These are phyloP conservation scores for Hymenoscyphus linearis DNA, from an alignment of 2,329 filamentous ascomycete genomes.

Conservation along the genomic window DNA sequence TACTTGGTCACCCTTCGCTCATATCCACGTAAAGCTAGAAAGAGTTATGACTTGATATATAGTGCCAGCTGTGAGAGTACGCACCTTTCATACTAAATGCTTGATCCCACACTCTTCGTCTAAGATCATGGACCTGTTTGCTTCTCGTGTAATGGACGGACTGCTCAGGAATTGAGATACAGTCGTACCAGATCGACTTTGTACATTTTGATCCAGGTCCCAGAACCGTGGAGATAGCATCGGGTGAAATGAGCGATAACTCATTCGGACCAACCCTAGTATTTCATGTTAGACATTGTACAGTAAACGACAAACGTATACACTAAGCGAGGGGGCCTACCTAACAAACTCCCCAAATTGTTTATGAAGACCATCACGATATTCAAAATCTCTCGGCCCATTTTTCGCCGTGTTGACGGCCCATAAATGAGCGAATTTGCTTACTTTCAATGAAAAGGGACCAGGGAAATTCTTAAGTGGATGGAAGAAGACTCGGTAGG, in stretches of 20 bases:
- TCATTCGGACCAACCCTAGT: constrained; percentile 18
- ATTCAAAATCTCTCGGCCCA: constrained; percentile 6
- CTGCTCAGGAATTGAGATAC: neutral
- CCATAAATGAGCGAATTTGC: constrained; percentile 19
- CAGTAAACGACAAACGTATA: neutral
- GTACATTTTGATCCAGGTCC: constrained; percentile 15
- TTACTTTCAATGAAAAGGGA: constrained; percentile 20
- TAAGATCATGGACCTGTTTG: constrained; percentile 18
- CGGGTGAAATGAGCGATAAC: constrained; percentile 17
- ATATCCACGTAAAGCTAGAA: constrained; percentile 21
- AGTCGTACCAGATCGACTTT: constrained; percentile 25
- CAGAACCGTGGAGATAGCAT: constrained; percentile 17
- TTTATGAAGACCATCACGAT: constrained; percentile 11
- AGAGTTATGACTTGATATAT: neutral
- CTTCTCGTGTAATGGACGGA: constrained; percentile 17
- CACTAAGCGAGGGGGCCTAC: neutral
- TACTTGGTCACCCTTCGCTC: constrained; percentile 18
- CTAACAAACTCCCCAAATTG: constrained; percentile 26
- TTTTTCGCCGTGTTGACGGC: constrained; percentile 3
- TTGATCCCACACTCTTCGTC: constrained; percentile 23
- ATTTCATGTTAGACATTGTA: neutral
- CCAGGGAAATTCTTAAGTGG: constrained; percentile 29
- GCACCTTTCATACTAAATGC: constrained; percentile 22
- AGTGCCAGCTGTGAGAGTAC: neutral
- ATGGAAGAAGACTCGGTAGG: constrained; percentile 47